Base-by-base conservation (phyloP, 2,329 filamentous ascomycete genomes). In the Aspergillus tanneri region DNA sequence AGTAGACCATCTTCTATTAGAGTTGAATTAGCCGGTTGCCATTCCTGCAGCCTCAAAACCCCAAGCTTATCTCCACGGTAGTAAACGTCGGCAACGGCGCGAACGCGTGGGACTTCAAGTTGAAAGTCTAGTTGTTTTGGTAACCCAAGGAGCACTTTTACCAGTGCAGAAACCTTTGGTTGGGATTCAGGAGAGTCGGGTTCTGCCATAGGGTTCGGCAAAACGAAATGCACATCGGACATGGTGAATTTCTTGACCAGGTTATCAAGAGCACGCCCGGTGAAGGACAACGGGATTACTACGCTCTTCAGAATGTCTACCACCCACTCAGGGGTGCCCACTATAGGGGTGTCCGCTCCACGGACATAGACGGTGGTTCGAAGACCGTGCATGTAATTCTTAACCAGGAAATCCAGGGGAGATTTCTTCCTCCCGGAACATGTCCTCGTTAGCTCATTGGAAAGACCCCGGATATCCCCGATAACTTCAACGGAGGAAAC, bases 181-280 rank as follows among this genome's bases (percentile, higher is more conserved):
- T 86, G 82, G 3, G 86, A 78, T 42, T 85, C 82, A 0, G 89
- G 87, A 9, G 85, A 82, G 48, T 80, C 82, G 0, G 88, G 88
- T 14, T 90, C 84, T 2, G 90, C 88, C 60, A 86, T 81, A 0
- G 88, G 87, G 60, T 90, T 83, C 0, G 93, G 93, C 37, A 99
- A 74, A 40, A 82, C 83, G 67, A 99, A 96, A 60, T 95, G 84
- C 32, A 95, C 89, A 63, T 96, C 82, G 2, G 84, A 83, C 56
- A 97, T 74, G 18, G 90, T 87, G 65, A 97, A 96, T 58, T 93
- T 92, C 58, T 85, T 86, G 64, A 99, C 87, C 12, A 96, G 73
- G 55, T 87, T 84, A 56, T 90, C 90, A 60, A 96, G 85, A 0
- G 85, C 85, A 49, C 85, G 83, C 4, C 90, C 90, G 0, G 90